Percentiles rank a stretch among this genome's conserved stretches.
Conservation (phyloP, 306 rosid genomes). For the Casuarina equisetifolia region DNA sequence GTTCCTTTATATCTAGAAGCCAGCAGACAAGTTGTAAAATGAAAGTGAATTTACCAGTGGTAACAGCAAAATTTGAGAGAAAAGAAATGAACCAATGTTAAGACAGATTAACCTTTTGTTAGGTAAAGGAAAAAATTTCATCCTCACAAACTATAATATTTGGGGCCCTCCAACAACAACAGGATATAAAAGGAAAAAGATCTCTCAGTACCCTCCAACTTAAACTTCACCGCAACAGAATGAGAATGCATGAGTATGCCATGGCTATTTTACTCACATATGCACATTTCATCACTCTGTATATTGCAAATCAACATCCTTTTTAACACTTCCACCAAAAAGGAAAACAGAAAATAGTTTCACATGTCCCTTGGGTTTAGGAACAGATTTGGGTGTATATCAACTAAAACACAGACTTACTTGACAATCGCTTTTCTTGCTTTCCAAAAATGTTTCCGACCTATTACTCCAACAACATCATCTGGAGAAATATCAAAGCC, state of each 20-base stretch:
- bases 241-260: conserved; percentile 16
- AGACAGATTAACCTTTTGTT: background rate
- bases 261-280: background rate
- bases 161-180: background rate
- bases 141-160: background rate
- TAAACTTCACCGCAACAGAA: background rate
- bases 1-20: background rate
- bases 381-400: conserved; percentile 20
- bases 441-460: conserved; percentile 95
- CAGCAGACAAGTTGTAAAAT: background rate
- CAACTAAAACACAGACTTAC: conserved; percentile 53
- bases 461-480: conserved; percentile 81
- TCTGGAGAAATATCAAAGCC: conserved; percentile 66
- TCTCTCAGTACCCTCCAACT: background rate
- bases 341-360: conserved; percentile 13
- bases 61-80: background rate
- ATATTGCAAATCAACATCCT: background rate
- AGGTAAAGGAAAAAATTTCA: background rate
- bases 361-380: conserved; percentile 18
- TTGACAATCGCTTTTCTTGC: conserved; percentile 85
- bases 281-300: background rate
- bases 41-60: background rate
- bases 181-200: background rate
- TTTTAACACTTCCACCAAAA: too few species aligned
- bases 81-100: background rate